Conservation (phyloP, 129 eudicot genomes). For the Ambrosia trifida region DNA sequence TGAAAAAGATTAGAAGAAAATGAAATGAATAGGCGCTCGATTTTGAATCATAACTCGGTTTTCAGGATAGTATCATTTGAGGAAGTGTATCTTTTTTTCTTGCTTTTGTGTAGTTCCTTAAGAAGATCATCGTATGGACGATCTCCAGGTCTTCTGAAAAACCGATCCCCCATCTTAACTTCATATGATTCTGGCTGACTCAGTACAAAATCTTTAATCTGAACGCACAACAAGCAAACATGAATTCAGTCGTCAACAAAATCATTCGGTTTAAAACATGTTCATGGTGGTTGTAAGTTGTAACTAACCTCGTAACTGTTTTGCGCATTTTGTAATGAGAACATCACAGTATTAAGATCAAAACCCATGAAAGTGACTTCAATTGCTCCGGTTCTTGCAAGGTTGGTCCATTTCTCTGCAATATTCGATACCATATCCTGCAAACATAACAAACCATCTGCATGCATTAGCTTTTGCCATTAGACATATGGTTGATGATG, state of each 20-base stretch:
- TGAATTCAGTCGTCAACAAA: background rate
- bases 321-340: slow-evolving; percentile 79
- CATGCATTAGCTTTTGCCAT: background rate
- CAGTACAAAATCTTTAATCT: slow-evolving; percentile 75
- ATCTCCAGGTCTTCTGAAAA: slow-evolving; percentile 80
- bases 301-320: slow-evolving; percentile 68
- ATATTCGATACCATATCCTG: slow-evolving; percentile 70
- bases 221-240: slow-evolving; percentile 22
- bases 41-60: slow-evolving; percentile 23
- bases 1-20: slow-evolving; percentile 8
- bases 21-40: background rate
- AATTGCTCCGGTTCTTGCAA: slow-evolving; percentile 76
- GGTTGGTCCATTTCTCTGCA: slow-evolving; percentile 77
- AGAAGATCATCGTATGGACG: slow-evolving; percentile 68
- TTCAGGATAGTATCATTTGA: slow-evolving; percentile 21
- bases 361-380: slow-evolving; percentile 69
- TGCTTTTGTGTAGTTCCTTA: slow-evolving; percentile 41
- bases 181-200: slow-evolving; percentile 91
- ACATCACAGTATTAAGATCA: slow-evolving; percentile 82
- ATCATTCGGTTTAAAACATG: background rate
- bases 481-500: background rate
- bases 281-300: background rate
- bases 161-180: slow-evolving; percentile 78
- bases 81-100: slow-evolving; percentile 23
- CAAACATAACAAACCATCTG: slow-evolving; percentile 1